Conservation (phyloP, 331 rosid genomes). For the Stylosanthes scabra region DNA sequence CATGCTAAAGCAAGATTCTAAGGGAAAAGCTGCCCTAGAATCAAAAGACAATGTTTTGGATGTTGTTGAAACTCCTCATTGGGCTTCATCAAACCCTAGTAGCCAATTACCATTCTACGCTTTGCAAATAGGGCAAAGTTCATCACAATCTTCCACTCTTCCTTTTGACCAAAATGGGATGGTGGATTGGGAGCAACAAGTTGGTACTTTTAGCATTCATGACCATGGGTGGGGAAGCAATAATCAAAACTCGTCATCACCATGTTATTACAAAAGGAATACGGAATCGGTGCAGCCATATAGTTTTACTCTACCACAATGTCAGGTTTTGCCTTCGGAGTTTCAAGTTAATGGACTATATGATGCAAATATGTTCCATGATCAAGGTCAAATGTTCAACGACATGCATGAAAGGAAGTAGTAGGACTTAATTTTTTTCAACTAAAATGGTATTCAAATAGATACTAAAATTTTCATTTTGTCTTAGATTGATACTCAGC, state of each 20-base stretch:
- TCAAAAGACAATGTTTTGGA: neutral
- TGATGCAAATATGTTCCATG: neutral
- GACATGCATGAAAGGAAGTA: conserved; percentile 36
- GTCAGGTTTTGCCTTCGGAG: neutral
- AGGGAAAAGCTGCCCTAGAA: conserved; percentile 17
- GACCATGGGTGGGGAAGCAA: neutral
- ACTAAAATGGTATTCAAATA: too few species aligned
- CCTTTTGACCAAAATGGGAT: conserved; percentile 20
- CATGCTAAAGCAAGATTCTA: conserved; percentile 20
- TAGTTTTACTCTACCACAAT: neutral
- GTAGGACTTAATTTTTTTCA: neutral
- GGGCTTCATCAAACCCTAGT: conserved; percentile 22
- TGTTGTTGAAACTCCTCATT: neutral
- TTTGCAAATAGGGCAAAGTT: conserved; percentile 1
- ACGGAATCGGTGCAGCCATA: conserved; percentile 13
- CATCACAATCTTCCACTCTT: conserved; percentile 33
- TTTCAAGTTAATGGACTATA: neutral
- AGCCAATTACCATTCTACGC: neutral
- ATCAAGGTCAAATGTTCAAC: conserved; percentile 24
- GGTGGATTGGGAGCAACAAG: conserved; percentile 1
- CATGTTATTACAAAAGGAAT: conserved; percentile 28
- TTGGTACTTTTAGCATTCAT: neutral
- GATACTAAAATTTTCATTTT: too few species aligned
- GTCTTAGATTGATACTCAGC: too few species aligned
- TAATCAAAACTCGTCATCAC: neutral